Evolutionary conservation across 2,329 filamentous ascomycete genomes (phyloP).

Genomic region (Lecanicillium sp.): DNA sequence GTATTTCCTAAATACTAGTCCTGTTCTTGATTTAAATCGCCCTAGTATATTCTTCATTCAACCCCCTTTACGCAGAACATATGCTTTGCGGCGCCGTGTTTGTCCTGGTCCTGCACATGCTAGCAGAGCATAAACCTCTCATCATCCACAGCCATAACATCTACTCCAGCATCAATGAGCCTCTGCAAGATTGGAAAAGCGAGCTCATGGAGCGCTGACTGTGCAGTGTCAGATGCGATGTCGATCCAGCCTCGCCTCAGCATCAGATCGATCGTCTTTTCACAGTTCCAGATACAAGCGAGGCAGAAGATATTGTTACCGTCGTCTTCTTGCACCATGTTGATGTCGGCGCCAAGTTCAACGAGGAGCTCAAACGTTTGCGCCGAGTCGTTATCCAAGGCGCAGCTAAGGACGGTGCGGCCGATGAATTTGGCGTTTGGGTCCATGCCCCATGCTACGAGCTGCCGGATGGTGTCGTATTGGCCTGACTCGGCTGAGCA

Average conservation of each 20-base stretch:
- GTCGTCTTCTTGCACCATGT: background rate
- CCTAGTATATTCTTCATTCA: no score
- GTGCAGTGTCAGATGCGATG: no score
- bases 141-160: no score
- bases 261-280: conserved; percentile 1
- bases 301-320: background rate
- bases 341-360: background rate
- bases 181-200: no score
- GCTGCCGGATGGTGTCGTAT: conserved; percentile 3
- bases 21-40: no score
- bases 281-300: background rate
- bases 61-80: no score
- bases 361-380: background rate
- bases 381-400: background rate
- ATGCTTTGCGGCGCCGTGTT: no score
- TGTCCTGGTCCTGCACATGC: no score
- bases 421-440: background rate
- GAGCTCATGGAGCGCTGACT: no score
- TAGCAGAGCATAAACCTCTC: no score
- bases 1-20: no score
- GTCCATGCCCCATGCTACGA: conserved; percentile 7
- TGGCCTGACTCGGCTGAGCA: conserved; percentile 8
- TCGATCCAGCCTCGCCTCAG: conserved; percentile 1
- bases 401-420: background rate
- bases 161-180: no score